A percentile compares a stretch with the other conserved stretches of the same genome.
Evolutionary conservation across 2,329 filamentous ascomycete genomes (phyloP).

Genomic region (Fusarium tjaetaba): DNA sequence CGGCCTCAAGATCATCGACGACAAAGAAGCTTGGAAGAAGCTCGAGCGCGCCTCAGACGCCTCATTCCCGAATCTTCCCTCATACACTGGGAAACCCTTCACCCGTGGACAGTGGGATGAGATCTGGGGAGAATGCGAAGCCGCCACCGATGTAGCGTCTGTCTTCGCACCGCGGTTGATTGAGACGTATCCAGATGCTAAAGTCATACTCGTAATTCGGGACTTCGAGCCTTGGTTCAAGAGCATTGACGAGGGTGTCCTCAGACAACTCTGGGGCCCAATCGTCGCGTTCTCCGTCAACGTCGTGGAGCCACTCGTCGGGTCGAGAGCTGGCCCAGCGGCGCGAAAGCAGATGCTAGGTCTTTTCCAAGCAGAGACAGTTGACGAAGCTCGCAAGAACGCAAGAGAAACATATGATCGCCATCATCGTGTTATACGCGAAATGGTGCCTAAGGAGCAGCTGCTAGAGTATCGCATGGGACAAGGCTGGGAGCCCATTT

Average conservation of each 20-base stretch:
- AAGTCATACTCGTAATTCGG: conserved; percentile 47
- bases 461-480: conserved; percentile 47
- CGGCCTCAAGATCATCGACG: conserved; percentile 39
- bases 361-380: conserved; percentile 38
- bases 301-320: conserved; percentile 47
- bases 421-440: conserved; percentile 44
- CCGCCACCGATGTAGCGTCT: conserved; percentile 44
- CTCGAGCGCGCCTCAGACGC: conserved; percentile 46
- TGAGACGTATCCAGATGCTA: conserved; percentile 47
- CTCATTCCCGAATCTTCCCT: conserved; percentile 39
- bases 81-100: conserved; percentile 43
- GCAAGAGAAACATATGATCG: conserved; percentile 42
- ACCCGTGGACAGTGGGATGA: conserved; percentile 47
- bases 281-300: conserved; percentile 27
- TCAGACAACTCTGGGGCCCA: conserved; percentile 39
- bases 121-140: conserved; percentile 46
- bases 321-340: conserved; percentile 38
- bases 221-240: conserved; percentile 47
- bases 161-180: conserved; percentile 45
- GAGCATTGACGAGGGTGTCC: conserved; percentile 46
- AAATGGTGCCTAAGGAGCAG: conserved; percentile 38
- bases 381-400: conserved; percentile 37
- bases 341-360: conserved; percentile 44
- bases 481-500: conserved; percentile 52
- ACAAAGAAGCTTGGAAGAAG: conserved; percentile 37